Conservation (phyloP, 768 basidiomycete species). For the Russula vinacea region DNA sequence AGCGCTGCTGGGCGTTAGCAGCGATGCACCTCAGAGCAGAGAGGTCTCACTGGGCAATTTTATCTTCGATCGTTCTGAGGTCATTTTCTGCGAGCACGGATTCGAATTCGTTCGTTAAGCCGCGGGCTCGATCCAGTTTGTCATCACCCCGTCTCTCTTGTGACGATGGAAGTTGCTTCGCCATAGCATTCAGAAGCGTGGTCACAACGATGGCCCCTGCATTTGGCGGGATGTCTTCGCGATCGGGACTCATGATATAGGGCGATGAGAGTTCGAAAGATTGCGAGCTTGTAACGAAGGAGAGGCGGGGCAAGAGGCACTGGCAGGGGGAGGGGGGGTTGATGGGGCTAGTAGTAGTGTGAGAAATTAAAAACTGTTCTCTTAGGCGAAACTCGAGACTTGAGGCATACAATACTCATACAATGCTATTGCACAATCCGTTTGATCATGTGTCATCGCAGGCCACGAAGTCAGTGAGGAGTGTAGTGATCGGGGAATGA, state of each 20-base stretch:
- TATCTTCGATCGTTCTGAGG: not conserved
- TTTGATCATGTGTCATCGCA: too few relatives aligned
- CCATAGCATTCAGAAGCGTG: not conserved
- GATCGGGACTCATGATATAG: not conserved
- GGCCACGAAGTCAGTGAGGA: too few relatives aligned
- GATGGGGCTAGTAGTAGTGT: too few relatives aligned
- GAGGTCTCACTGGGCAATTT: not conserved
- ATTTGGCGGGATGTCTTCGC: not conserved
- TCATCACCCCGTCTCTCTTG: conserved; percentile 2
- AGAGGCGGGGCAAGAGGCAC: too few relatives aligned
- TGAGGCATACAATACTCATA: too few relatives aligned
- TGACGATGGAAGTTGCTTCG: not conserved
- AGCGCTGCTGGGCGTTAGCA: not conserved
- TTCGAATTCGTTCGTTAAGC: not conserved
- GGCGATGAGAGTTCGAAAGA: not conserved
- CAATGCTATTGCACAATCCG: too few relatives aligned
- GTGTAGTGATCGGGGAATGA: too few relatives aligned
- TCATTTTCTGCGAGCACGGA: not conserved
- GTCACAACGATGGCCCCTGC: not conserved
- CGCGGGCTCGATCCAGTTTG: not conserved
- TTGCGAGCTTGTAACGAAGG: not conserved
- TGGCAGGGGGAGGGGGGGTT: too few relatives aligned
- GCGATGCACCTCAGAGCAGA: not conserved
- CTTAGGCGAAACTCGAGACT: too few relatives aligned
- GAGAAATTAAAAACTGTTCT: too few relatives aligned